A percentile compares a stretch with the other conserved stretches of the same genome.
Evolutionary conservation across 1,139 yeast species (phyloP).

Genomic region (Neolecta irregularis): DNA sequence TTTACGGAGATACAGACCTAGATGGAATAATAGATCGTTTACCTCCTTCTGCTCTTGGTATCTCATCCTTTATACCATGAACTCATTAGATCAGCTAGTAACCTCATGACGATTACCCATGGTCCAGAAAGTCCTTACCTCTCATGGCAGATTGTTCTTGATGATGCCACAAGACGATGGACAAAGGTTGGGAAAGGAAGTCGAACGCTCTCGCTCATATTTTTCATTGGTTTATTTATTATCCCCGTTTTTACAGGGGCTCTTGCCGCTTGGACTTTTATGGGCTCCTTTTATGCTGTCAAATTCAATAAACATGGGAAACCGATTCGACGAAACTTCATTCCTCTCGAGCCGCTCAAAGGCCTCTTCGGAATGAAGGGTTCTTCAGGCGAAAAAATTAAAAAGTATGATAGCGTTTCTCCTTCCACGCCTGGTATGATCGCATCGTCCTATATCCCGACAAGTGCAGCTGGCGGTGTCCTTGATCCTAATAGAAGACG

Average conservation of each 20-base stretch:
- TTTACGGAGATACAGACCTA: constrained; percentile 11
- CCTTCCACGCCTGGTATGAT: too few species aligned
- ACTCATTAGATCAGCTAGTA: too few species aligned
- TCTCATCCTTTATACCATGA: too few species aligned
- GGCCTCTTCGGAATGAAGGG: too few species aligned
- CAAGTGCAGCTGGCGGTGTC: constrained; percentile 2
- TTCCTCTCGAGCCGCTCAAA: constrained; percentile 8
- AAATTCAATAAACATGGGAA: constrained; percentile 12
- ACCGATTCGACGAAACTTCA: constrained; percentile 5
- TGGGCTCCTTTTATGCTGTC: constrained; percentile 11
- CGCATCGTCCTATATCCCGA: too few species aligned
- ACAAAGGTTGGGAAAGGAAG: constrained; percentile 7
- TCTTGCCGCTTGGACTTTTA: constrained; percentile 10
- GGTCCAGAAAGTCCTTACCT: constrained; percentile 9
- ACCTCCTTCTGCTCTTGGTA: constrained; percentile 10
- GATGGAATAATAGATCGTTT: constrained; percentile 8
- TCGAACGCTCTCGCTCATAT: constrained; percentile 8
- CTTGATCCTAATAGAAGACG: constrained; percentile 6
- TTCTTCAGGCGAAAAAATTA: too few species aligned
- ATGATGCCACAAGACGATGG: constrained; percentile 7
- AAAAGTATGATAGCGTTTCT: too few species aligned
- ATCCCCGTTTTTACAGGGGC: constrained; percentile 10
- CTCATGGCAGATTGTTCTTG: constrained; percentile 7
- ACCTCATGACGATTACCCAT: constrained; percentile 11
- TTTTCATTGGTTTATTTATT: constrained; percentile 9